Evolutionary conservation across 495 filamentous ascomycete species (phyloP).

Genomic region (Extremus antarcticus): DNA sequence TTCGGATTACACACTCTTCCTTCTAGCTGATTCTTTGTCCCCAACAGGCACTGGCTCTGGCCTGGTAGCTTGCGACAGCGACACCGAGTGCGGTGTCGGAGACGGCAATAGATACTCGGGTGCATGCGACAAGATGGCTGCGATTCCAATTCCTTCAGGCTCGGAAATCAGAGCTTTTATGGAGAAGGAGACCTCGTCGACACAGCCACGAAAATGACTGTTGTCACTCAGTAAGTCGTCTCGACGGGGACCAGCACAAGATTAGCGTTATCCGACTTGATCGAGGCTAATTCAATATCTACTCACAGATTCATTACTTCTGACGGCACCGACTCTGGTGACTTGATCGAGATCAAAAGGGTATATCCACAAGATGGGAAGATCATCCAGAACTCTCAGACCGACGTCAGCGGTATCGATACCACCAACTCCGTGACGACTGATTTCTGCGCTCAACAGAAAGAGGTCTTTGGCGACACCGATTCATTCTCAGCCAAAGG

Average conservation of each 20-base stretch:
- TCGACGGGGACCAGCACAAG: no score
- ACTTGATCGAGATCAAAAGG: conserved; percentile 46
- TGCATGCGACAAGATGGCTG: conserved; percentile 58
- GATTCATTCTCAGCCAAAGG: conserved; percentile 50
- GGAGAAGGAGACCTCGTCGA: conserved; percentile 45
- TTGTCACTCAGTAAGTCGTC: conserved; percentile 47
- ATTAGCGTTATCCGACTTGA: no score
- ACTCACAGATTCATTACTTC: conserved; percentile 39
- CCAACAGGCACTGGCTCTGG: no score
- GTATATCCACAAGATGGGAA: conserved; percentile 51
- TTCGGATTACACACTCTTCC: no score
- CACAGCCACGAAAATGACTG: conserved; percentile 49
- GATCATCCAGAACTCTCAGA: conserved; percentile 47
- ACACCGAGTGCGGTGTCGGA: conserved; percentile 35
- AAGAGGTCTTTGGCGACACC: conserved; percentile 49
- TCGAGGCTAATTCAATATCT: background rate
- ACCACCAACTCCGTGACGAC: conserved; percentile 48
- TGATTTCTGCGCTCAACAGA: conserved; percentile 50
- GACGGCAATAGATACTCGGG: conserved; percentile 37
- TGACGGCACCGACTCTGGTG: conserved; percentile 35
- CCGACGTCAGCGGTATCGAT: conserved; percentile 42
- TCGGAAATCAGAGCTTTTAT: conserved; percentile 47
- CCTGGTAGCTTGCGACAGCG: conserved; percentile 37
- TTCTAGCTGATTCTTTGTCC: no score
- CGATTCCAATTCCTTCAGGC: conserved; percentile 51